Base-by-base conservation (phyloP, 805 yeast species). In the Saturnispora galanensis region DNA sequence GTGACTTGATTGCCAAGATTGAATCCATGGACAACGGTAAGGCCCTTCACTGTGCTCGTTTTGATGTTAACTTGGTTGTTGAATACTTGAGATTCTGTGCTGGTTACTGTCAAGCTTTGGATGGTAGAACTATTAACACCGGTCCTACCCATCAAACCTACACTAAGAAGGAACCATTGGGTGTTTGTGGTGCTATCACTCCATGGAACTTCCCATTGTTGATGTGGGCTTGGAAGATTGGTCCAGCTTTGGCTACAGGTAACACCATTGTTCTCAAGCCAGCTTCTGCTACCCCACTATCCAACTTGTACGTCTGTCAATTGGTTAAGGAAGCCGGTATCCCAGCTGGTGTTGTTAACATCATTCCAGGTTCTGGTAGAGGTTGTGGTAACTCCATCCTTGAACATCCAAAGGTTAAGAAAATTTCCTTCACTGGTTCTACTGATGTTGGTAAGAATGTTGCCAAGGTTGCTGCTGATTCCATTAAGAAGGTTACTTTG, bases 381-480 rank as follows among this genome's bases (percentile, higher is more conserved):
- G 79, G 74, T 57, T 83, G 90, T 44, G 97, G 97, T 64, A 77
- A 77, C 50, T 83, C 87, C 37, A 74, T 89, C 52, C 73, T 90
- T 41, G 65, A 71, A 47, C 96, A 89, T 67, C 81, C 80, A 56
- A 78, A 74, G 62, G 79, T 89, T 57, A 84, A 84, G 70, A 89
- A 89, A 74, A 74, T 89, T 59, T 95, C 96, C 10, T 89, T 89
- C 69, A 89, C 97, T 46, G 97, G 97, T 54, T 88, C 96, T 33
- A 89, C 96, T 45, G 87, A 82, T 39, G 81, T 87, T 50, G 89
- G 89, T 58, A 77, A 82, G 62, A 73, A 71, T 54, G 84, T 85
- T 57, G 81, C 82, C 78, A 72, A 71, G 52, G 68, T 73, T 50
- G 85, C 87, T 55, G 86, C 88, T 46, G 75, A 75, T 50, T 68